Evolutionary conservation across 495 filamentous ascomycete species (phyloP), one percentile per base, ranked within the genome.

Genomic region (Neurospora sp.): DNA sequence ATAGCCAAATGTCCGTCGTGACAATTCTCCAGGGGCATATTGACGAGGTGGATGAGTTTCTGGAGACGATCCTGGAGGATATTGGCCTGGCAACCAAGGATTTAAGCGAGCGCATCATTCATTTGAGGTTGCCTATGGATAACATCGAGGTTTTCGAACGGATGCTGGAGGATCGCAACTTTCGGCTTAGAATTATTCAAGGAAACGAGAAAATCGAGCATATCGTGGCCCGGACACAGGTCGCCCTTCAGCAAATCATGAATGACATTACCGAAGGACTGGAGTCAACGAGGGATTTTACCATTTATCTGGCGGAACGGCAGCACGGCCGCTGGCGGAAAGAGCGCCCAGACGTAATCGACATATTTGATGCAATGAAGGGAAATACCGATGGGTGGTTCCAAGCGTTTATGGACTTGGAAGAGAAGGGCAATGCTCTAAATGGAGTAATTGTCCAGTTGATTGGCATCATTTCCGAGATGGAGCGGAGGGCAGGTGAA

Each of bases 161-260:
- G 45, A 97, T 98, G 93, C 84, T 99, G 39, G 87, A 92, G 74
- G 92, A 97, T 75, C 89, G 90, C 69, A 87, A 86, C 69, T 98
- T 97, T 75, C 90, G 96, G 27, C 80, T 88, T 31, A 87, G 93
- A 71, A 93, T 98, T 53, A 83, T 97, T 27, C 87, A 90, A 65
- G 94, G 95, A 68, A 98, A 98, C 78, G 91, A 93, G 77, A 92
- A 91, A 79, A 97, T 99, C 72, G 93, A 97, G 77, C 91, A 94
- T 80, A 93, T 97, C 73, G 88, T 96, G 73, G 87, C 88, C 68
- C 87, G 94, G 68, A 97, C 94, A 27, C 88, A 90, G 3, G 79
- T 84, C 9, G 87, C 91, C 14, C 90, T 97, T 80, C 88, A 92
- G 38, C 92, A 93, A 75, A 86, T 89, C 3, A 81, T 94, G 27